Evolutionary conservation across 2,329 filamentous ascomycete species (phyloP).

Genomic region (Phialemonium atrogriseum): DNA sequence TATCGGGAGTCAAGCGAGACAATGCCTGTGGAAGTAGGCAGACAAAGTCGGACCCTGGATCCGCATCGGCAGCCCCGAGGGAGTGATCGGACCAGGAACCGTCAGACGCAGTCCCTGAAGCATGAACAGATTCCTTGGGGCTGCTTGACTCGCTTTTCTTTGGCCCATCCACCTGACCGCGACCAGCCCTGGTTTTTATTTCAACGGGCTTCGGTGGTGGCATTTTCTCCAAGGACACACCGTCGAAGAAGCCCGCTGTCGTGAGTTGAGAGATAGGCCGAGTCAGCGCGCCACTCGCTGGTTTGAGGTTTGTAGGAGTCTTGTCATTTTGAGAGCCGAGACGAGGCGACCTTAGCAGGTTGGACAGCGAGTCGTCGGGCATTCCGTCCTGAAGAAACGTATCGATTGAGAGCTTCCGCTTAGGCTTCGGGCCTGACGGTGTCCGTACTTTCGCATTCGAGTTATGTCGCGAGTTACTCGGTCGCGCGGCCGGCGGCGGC

Average conservation of each 20-base stretch:
- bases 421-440: conserved; percentile 17
- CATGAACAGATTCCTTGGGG: conserved; percentile 8
- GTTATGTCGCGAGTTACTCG: conserved; percentile 18
- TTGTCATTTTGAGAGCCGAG: conserved; percentile 15
- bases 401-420: conserved; percentile 24
- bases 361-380: conserved; percentile 20
- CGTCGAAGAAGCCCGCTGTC: conserved; percentile 22
- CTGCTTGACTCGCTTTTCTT: conserved; percentile 13
- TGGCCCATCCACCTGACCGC: conserved; percentile 10
- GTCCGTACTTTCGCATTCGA: conserved; percentile 25
- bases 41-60: conserved; percentile 17
- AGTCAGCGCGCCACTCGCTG: conserved; percentile 12
- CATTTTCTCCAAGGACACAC: conserved; percentile 23
- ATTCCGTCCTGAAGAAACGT: conserved; percentile 17
- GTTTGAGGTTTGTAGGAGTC: conserved; percentile 14
- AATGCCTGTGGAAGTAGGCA: conserved; percentile 50
- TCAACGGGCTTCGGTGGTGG: conserved; percentile 19
- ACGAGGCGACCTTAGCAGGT: conserved; percentile 21
- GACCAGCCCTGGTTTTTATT: conserved; percentile 11
- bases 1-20: conserved; percentile 41
- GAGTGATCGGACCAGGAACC: conserved; percentile 14
- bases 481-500: conserved; percentile 7
- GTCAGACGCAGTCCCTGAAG: conserved; percentile 12
- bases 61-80: conserved; percentile 4
- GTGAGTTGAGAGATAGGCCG: conserved; percentile 26